Conservation (phyloP, 2,329 filamentous ascomycete species). For the Fusarium keratoplasticum region DNA sequence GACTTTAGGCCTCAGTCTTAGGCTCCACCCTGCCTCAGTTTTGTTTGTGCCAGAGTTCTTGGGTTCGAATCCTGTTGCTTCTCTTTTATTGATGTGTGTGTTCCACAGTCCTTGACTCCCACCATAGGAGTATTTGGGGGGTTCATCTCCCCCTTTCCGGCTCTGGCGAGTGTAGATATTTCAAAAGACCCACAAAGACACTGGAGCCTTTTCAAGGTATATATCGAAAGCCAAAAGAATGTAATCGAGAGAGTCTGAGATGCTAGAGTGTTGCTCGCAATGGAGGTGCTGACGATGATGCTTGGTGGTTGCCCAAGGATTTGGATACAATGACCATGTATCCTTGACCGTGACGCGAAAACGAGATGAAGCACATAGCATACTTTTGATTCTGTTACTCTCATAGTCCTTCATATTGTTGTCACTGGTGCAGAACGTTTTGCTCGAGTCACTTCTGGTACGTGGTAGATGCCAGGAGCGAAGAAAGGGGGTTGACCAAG, state of each 20-base stretch:
- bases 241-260: background rate
- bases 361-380: background rate
- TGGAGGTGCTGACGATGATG: background rate
- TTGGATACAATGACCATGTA: background rate
- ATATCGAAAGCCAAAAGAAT: fast-evolving
- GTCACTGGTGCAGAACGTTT: background rate
- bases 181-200: background rate
- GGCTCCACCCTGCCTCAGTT: background rate
- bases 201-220: background rate
- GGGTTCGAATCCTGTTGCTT: background rate
- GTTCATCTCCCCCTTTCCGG: background rate
- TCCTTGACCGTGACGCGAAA: background rate
- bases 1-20: background rate
- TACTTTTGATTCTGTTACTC: background rate
- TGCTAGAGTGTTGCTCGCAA: background rate
- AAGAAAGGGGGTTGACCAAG: background rate
- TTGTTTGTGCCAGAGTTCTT: background rate
- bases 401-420: background rate
- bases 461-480: background rate
- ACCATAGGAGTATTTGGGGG: background rate
- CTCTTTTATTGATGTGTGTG: background rate
- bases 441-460: background rate
- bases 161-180: background rate
- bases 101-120: background rate
- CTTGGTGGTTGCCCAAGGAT: background rate